phyloP scores from a whole-genome alignment of 2,329 filamentous ascomycete genomes.

The Ceratocystiopsis sp. region DNA sequence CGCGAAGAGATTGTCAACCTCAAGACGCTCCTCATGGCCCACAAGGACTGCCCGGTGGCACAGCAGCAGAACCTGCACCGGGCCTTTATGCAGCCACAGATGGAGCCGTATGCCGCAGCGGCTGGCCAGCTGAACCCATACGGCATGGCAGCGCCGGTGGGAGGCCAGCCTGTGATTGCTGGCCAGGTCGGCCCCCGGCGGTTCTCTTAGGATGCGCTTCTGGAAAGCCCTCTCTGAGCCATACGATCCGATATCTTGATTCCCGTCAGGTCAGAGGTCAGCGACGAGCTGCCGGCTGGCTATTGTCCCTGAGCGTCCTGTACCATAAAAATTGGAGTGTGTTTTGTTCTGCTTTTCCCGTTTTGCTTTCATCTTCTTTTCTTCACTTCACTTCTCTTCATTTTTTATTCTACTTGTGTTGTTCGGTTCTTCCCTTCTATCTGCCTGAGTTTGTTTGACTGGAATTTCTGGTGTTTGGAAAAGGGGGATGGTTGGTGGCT shows the following conservation, averaged over 20 bases:
- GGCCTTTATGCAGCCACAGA: slow-evolving; percentile 34
- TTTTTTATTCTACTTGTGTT: background rate
- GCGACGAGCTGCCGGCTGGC: background rate
- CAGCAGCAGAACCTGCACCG: slow-evolving; percentile 62
- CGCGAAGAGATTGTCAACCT: slow-evolving; percentile 89
- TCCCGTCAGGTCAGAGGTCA: background rate
- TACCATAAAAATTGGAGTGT: background rate
- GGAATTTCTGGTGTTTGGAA: no score
- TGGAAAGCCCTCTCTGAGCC: no score
- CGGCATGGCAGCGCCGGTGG: slow-evolving; percentile 35
- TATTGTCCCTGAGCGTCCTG: background rate
- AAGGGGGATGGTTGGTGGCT: no score
- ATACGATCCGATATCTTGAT: no score
- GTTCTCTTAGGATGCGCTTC: slow-evolving; percentile 25
- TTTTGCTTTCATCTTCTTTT: background rate
- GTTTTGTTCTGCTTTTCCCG: background rate
- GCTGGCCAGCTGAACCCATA: slow-evolving; percentile 42
- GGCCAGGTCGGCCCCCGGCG: slow-evolving; percentile 37
- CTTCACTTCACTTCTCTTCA: background rate
- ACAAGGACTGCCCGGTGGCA: slow-evolving; percentile 91
- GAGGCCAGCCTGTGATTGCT: slow-evolving; percentile 34
- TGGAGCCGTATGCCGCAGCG: slow-evolving; percentile 29
- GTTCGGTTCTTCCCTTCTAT: background rate
- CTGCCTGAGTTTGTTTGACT: background rate
- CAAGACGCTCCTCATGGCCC: slow-evolving; percentile 79